phyloP scores from a whole-genome alignment of 495 filamentous ascomycete genomes.

The Penicillium roqueforti region DNA sequence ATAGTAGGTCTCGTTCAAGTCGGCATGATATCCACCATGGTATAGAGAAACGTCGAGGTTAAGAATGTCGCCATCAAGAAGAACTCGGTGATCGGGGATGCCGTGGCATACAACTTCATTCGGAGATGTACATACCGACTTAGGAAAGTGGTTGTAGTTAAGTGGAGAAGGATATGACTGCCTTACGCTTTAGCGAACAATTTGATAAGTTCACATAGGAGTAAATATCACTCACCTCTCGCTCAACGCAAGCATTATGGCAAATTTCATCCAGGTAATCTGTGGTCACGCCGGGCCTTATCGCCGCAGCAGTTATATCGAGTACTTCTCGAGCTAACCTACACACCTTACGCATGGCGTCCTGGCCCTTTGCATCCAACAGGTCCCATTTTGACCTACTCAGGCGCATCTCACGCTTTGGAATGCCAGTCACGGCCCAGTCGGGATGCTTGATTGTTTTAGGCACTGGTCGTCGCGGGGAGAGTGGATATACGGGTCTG shows the following conservation, averaged over 20 bases:
- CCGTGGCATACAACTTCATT: constrained; percentile 83
- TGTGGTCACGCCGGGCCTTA: constrained; percentile 71
- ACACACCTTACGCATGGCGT: constrained; percentile 78
- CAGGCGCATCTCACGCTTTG: constrained; percentile 57
- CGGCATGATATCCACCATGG: constrained; percentile 67
- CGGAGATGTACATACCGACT: constrained; percentile 75
- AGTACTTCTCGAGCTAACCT: constrained; percentile 69
- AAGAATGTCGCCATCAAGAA: constrained; percentile 68
- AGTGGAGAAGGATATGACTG: constrained; percentile 80
- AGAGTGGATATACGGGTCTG: constrained; percentile 73
- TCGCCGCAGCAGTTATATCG: constrained; percentile 68
- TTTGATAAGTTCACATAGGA: neutral
- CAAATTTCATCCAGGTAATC: constrained; percentile 80
- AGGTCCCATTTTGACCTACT: constrained; percentile 61
- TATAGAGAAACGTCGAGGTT: constrained; percentile 70
- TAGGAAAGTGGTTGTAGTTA: constrained; percentile 81
- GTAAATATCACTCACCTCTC: constrained; percentile 54
- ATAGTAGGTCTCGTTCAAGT: constrained; percentile 73
- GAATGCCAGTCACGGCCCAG: constrained; percentile 65
- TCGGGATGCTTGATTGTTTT: constrained; percentile 67
- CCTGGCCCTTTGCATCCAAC: constrained; percentile 58
- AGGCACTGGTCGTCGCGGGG: constrained; percentile 57
- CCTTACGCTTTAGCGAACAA: constrained; percentile 3
- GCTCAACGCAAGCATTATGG: constrained; percentile 74
- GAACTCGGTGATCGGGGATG: constrained; percentile 60